Evolutionary conservation across 2,329 filamentous ascomycete genomes (phyloP).

Genomic region (Fusarium sacchari): DNA sequence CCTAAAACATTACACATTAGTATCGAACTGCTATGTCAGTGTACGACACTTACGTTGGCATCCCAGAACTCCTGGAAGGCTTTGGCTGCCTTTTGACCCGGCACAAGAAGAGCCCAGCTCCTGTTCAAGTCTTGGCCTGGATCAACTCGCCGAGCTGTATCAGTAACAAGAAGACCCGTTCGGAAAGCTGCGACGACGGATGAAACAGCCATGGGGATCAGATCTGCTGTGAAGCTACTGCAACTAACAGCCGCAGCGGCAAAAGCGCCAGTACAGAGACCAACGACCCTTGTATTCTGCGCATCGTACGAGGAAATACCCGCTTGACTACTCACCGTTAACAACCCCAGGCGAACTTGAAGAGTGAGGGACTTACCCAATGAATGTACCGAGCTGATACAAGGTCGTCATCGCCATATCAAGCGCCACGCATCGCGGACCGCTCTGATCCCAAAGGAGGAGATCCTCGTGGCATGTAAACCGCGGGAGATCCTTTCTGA

Average conservation of each 20-base stretch:
- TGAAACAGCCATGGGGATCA: constrained; percentile 28
- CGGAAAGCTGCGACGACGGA: constrained; percentile 28
- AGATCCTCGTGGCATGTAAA: constrained; percentile 36
- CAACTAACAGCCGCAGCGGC: constrained; percentile 35
- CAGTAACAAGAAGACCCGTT: constrained; percentile 28
- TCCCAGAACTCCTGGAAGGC: constrained; percentile 8
- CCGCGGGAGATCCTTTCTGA: constrained; percentile 28
- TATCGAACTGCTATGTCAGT: fast-evolving
- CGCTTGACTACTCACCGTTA: constrained; percentile 1
- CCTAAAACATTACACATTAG: neutral
- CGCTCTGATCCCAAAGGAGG: constrained; percentile 27
- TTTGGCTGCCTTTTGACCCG: constrained; percentile 7
- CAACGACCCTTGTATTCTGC: constrained; percentile 24
- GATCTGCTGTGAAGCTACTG: constrained; percentile 31
- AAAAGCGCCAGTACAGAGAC: constrained; percentile 36
- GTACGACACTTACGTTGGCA: neutral
- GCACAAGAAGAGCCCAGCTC: constrained; percentile 35
- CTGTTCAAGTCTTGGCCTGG: constrained; percentile 4
- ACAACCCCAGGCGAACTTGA: fast-evolving
- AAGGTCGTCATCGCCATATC: constrained; percentile 38
- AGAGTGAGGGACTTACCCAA: neutral
- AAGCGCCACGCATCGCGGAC: constrained; percentile 29
- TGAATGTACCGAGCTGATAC: constrained; percentile 34
- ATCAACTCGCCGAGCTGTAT: constrained; percentile 20
- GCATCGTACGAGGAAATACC: constrained; percentile 29